Evolutionary conservation across 164 flowering plant genomes (phyloP).

Genomic region (Houttuynia cordata): DNA sequence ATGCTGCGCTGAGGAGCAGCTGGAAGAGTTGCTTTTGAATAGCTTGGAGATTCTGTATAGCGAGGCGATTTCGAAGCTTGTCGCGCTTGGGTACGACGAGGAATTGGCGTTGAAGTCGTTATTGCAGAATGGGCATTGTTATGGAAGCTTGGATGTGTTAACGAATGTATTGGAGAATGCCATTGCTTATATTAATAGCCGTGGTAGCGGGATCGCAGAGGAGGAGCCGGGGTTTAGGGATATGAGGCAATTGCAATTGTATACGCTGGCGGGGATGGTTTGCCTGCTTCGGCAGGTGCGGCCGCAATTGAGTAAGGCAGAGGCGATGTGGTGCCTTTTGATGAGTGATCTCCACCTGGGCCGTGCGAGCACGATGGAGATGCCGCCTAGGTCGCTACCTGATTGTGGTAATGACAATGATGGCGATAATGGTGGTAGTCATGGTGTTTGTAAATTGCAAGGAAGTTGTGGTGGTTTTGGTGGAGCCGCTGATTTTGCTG

Average conservation of each 20-base stretch:
- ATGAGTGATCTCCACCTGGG: conserved; percentile 94
- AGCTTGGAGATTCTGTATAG: conserved; percentile 55
- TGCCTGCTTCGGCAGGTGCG: conserved; percentile 66
- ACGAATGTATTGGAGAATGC: conserved; percentile 68
- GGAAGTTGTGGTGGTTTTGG: conserved; percentile 75
- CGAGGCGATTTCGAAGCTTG: conserved; percentile 62
- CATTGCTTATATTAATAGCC: conserved; percentile 46
- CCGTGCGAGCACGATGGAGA: conserved; percentile 67
- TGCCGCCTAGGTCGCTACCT: conserved; percentile 31
- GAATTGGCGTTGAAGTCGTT: conserved; percentile 55
- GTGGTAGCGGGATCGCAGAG: conserved; percentile 17
- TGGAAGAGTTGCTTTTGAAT: conserved; percentile 56
- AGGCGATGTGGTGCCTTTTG: conserved; percentile 96
- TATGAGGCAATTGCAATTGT: conserved; percentile 81
- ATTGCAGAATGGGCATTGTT: conserved; percentile 75
- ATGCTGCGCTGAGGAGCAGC: conserved; percentile 73
- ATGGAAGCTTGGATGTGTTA: conserved; percentile 77
- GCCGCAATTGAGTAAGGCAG: conserved; percentile 77
- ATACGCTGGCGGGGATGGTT: conserved; percentile 70
- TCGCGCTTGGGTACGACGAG: conserved; percentile 58
- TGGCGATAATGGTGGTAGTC: conserved; percentile 42
- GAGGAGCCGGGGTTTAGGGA: conserved; percentile 45
- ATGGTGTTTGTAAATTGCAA: conserved; percentile 61
- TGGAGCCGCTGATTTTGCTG: conserved; percentile 9
- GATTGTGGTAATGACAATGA: conserved; percentile 12